phyloP scores from a whole-genome alignment of 2,329 filamentous ascomycete genomes.

The Fusarium hostae region DNA sequence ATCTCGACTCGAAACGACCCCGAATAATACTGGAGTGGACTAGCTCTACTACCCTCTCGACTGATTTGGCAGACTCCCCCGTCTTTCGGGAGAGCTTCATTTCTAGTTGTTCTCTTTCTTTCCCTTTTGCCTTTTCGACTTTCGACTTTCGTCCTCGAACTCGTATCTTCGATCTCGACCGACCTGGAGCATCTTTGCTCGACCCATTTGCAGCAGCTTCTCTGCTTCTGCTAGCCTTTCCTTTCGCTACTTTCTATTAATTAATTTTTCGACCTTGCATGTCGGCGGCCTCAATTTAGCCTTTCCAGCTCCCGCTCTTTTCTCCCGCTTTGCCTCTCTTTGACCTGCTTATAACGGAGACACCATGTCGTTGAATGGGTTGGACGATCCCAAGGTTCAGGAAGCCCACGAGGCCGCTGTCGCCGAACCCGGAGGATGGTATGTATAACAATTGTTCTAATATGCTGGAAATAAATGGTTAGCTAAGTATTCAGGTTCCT shows the following conservation, averaged over 20 bases:
- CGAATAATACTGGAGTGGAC: slow-evolving; percentile 36
- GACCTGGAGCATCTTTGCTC: slow-evolving; percentile 12
- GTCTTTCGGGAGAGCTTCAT: slow-evolving; percentile 37
- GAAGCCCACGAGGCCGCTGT: slow-evolving; percentile 85
- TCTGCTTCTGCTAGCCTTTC: slow-evolving; percentile 15
- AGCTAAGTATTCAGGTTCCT: slow-evolving; percentile 76
- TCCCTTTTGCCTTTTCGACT: slow-evolving; percentile 10
- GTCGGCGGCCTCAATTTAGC: slow-evolving; percentile 5
- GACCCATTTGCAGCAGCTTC: slow-evolving; percentile 13
- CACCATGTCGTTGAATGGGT: slow-evolving; percentile 93
- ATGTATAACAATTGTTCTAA: slow-evolving; percentile 50
- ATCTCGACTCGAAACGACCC: slow-evolving; percentile 30
- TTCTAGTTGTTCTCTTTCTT: slow-evolving; percentile 15
- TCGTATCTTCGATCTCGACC: slow-evolving; percentile 1
- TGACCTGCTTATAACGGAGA: slow-evolving; percentile 37
- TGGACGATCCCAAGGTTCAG: slow-evolving; percentile 82
- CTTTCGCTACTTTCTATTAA: slow-evolving; percentile 24
- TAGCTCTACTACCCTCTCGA: slow-evolving; percentile 21
- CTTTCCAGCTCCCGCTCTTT: slow-evolving; percentile 5
- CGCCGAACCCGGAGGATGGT: slow-evolving; percentile 94
- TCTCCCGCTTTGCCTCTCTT: slow-evolving; percentile 8
- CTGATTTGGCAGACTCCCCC: slow-evolving; percentile 36
- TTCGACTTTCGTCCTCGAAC: slow-evolving; percentile 3
- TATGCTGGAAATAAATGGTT: background rate
- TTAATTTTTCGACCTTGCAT: slow-evolving; percentile 11